phyloP scores from a whole-genome alignment of 257 asterid species.

The Forsythia suspensa region DNA sequence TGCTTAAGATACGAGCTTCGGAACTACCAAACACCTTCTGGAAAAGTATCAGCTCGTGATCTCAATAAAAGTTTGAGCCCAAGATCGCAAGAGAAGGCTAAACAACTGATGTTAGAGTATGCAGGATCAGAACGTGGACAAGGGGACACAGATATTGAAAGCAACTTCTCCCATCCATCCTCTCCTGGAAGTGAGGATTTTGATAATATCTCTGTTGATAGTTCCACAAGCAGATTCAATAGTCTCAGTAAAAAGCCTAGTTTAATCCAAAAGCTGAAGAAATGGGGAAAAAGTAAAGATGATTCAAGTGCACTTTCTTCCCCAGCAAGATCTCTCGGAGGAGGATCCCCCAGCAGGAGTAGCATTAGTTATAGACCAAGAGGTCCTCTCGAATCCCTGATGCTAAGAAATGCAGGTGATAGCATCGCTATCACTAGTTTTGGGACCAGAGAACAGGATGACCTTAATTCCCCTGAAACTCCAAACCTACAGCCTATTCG shows the following conservation, averaged over 20 bases:
- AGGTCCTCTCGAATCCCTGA: conserved; percentile 84
- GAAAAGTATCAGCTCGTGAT: conserved; percentile 83
- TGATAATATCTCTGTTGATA: conserved; percentile 68
- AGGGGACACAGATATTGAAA: conserved; percentile 89
- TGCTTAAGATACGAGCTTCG: conserved; percentile 92
- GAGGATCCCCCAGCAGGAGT: conserved; percentile 64
- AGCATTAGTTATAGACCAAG: conserved; percentile 49
- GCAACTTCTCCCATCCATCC: conserved; percentile 76
- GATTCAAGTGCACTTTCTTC: conserved; percentile 68
- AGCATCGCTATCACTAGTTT: conserved; percentile 70
- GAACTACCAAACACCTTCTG: conserved; percentile 71
- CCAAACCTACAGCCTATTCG: conserved; percentile 31
- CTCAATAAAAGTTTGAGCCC: conserved; percentile 86
- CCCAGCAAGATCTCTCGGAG: conserved; percentile 74
- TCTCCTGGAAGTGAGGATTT: conserved; percentile 94
- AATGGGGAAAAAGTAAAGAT: conserved; percentile 82
- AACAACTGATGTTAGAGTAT: conserved; percentile 83
- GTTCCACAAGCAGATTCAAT: conserved; percentile 70
- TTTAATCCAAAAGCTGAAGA: conserved; percentile 82
- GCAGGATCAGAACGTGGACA: conserved; percentile 97
- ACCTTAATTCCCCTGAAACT: conserved; percentile 56
- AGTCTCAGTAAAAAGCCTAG: conserved; percentile 70
- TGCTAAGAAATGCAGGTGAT: conserved; percentile 85
- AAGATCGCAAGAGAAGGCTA: conserved; percentile 80
- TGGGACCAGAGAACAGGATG: conserved; percentile 67